A percentile compares a stretch with the other conserved stretches of the same genome.
Evolutionary conservation across 108 stramenopile genomes (phyloP).

Genomic region (Cyclostephanos invisitatus): DNA sequence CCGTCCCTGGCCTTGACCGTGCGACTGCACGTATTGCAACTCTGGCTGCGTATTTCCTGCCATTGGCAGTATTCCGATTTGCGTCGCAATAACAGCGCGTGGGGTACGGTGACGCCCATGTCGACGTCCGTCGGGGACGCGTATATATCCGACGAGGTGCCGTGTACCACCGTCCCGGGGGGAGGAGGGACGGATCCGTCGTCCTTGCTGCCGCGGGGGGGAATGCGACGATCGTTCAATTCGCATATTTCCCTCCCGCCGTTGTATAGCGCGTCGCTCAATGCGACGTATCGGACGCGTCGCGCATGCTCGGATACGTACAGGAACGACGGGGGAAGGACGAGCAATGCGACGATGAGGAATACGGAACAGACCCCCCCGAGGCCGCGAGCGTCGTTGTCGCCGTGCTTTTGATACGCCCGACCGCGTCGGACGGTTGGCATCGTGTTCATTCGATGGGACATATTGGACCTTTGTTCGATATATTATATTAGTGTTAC

Average conservation of each 20-base stretch:
- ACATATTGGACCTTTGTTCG: slow-evolving; percentile 8
- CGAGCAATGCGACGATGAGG: slow-evolving; percentile 26
- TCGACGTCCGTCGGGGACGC: slow-evolving; percentile 7
- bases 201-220: too few relatives aligned
- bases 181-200: too few relatives aligned
- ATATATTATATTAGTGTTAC: too few relatives aligned
- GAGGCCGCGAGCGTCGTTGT: slow-evolving; percentile 30
- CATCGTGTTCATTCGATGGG: slow-evolving; percentile 34
- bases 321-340: slow-evolving; percentile 29
- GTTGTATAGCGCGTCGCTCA: slow-evolving; percentile 22
- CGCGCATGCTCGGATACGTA: slow-evolving; percentile 25
- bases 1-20: slow-evolving; percentile 33
- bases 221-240: too few relatives aligned
- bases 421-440: slow-evolving; percentile 41
- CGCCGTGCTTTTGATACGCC: slow-evolving; percentile 13
- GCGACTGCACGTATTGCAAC: slow-evolving; percentile 35
- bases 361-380: slow-evolving; percentile 32
- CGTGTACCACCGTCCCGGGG: slow-evolving; percentile 17
- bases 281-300: slow-evolving; percentile 18
- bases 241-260: too few relatives aligned
- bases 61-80: slow-evolving; percentile 43
- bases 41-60: slow-evolving; percentile 20
- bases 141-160: slow-evolving; percentile 3
- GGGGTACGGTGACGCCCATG: slow-evolving; percentile 19
- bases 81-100: slow-evolving; percentile 27